phyloP scores from a whole-genome alignment of 192 early-diverging fungal species.

The Spizellomyces punctatus region DNA sequence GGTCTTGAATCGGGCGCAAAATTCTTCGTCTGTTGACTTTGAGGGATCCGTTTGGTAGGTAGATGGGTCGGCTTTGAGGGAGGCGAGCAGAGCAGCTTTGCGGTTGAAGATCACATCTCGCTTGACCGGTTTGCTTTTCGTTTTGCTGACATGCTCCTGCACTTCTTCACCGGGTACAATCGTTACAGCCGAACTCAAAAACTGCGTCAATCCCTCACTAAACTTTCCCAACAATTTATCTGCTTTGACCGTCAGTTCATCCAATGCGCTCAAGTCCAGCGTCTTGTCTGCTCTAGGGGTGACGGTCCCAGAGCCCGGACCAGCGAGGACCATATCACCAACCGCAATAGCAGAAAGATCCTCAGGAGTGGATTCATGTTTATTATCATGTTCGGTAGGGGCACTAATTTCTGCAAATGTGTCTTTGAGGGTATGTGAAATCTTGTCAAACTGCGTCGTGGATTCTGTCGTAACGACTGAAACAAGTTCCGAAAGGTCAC shows the following conservation, averaged over 20 bases:
- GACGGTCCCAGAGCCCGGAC: not conserved
- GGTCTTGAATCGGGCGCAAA: conserved; percentile 17
- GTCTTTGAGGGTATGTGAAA: conserved; percentile 25
- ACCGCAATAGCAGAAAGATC: not conserved
- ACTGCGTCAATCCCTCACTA: conserved; percentile 17
- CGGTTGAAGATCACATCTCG: conserved; percentile 33
- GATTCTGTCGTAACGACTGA: conserved; percentile 36
- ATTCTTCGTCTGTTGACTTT: conserved; percentile 12
- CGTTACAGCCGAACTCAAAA: conserved; percentile 28
- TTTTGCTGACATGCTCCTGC: not conserved
- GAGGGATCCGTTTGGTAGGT: conserved; percentile 37
- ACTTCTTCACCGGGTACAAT: conserved; percentile 17
- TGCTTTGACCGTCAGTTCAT: conserved; percentile 32
- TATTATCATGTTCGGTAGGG: conserved; percentile 2
- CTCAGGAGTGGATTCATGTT: not conserved
- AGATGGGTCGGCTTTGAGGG: conserved; percentile 27
- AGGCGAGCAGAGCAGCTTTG: conserved; percentile 33
- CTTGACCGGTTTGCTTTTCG: not conserved
- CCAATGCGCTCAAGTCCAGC: conserved; percentile 14
- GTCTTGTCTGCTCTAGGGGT: not conserved
- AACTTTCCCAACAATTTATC: conserved; percentile 42
- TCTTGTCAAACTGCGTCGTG: conserved; percentile 12
- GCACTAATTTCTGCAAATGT: conserved; percentile 7
- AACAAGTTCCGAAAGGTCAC: conserved; percentile 49
- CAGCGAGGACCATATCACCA: not conserved